phyloP scores from a whole-genome alignment of 805 yeast species.

The Candida namnaoensis region DNA sequence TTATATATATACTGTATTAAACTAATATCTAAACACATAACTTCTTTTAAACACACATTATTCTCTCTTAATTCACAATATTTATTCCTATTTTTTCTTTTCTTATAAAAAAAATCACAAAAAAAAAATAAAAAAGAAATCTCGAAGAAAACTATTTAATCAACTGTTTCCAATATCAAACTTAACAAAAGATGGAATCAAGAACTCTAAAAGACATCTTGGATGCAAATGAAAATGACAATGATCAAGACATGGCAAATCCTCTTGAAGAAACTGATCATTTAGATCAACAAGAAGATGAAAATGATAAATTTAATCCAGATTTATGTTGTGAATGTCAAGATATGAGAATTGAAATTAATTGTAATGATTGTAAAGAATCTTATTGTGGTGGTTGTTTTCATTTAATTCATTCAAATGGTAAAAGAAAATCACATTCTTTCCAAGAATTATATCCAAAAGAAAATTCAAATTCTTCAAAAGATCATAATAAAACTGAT shows the following conservation, averaged over 20 bases:
- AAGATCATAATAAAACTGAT: constrained; percentile 7
- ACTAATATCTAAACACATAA: too few species aligned
- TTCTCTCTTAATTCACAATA: too few species aligned
- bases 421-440: constrained; percentile 43
- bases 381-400: constrained; percentile 64
- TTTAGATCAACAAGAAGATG: constrained; percentile 17
- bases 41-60: too few species aligned
- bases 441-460: constrained; percentile 19
- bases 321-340: constrained; percentile 61
- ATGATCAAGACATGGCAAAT: constrained; percentile 7
- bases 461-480: constrained; percentile 9
- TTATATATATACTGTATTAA: too few species aligned
- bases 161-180: too few species aligned
- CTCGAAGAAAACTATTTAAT: too few species aligned
- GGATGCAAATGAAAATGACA: constrained; percentile 27
- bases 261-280: constrained; percentile 7
- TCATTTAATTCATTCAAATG: constrained; percentile 61
- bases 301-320: constrained; percentile 10
- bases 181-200: background rate
- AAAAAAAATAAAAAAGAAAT: too few species aligned
- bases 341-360: constrained; percentile 62
- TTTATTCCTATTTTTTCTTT: too few species aligned
- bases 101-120: too few species aligned
- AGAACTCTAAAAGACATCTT: constrained; percentile 27
- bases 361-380: constrained; percentile 57